phyloP scores from a whole-genome alignment of 1,284 basidiomycete species.

The Tilletia indica region DNA sequence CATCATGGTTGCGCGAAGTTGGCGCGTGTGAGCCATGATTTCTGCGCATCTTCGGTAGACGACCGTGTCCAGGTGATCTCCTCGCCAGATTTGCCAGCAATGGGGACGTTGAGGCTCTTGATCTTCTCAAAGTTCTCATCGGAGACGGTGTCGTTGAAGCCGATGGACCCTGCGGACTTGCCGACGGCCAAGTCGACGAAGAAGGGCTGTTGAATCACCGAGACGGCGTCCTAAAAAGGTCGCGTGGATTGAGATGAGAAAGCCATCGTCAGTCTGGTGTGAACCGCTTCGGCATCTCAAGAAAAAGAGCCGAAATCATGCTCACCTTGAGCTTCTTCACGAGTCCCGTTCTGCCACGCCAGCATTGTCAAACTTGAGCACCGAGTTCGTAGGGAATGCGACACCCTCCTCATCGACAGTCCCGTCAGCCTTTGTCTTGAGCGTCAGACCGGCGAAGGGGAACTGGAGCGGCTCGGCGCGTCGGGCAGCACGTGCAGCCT shows the following conservation, averaged over 20 bases:
- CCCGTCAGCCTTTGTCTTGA: conserved; percentile 68
- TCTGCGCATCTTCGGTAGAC: conserved; percentile 40
- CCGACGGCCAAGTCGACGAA: conserved; percentile 49
- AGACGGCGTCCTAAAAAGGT: conserved; percentile 1
- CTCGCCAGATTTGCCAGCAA: conserved; percentile 57
- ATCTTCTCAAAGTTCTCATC: conserved; percentile 59
- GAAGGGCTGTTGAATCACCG: conserved; percentile 14
- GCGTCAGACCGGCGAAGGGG: conserved; percentile 57
- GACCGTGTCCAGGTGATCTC: conserved; percentile 54
- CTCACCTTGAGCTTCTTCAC: conserved; percentile 61
- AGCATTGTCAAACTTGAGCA: conserved; percentile 66
- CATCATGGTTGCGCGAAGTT: conserved; percentile 61
- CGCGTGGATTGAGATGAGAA: not conserved
- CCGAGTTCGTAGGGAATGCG: conserved; percentile 67
- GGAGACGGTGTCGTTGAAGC: conserved; percentile 57
- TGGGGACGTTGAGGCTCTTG: conserved; percentile 56
- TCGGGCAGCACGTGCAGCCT: conserved; percentile 31
- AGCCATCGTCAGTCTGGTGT: not conserved
- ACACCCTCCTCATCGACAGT: conserved; percentile 70
- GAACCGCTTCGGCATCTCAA: too few species aligned
- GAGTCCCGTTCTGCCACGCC: conserved; percentile 53
- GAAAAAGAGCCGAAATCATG: conserved; percentile 21
- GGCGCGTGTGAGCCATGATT: conserved; percentile 68
- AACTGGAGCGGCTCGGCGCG: conserved; percentile 56
- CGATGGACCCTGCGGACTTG: conserved; percentile 58